These are phyloP conservation scores for Diospyros kaki DNA, from an alignment of 148 eudicot genomes.

Conservation along the genomic window DNA sequence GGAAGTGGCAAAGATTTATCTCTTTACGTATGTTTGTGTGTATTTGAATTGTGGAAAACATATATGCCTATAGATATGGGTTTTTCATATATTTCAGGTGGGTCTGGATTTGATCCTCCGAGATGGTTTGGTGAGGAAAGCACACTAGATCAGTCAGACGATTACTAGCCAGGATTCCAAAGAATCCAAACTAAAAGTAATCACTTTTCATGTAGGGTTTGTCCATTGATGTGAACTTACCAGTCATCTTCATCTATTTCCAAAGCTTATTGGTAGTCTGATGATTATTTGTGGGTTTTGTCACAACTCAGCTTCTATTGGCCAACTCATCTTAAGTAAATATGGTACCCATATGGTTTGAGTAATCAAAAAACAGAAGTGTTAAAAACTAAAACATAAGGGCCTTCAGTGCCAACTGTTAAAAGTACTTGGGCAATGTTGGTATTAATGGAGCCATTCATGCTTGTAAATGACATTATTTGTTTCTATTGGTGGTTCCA, in stretches of 20 bases:
- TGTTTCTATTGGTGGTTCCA: background rate
- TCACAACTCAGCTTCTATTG: background rate
- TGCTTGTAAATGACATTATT: background rate
- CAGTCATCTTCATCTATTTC: background rate
- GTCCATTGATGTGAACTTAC: background rate
- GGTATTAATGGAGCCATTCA: background rate
- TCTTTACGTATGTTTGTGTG: background rate
- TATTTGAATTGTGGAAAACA: background rate
- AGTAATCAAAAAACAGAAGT: background rate
- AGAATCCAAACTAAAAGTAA: background rate
- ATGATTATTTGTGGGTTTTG: background rate
- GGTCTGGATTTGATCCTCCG: conserved; percentile 63
- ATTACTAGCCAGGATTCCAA: background rate
- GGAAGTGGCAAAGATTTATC: background rate
- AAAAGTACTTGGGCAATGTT: background rate
- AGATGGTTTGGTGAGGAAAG: conserved; percentile 50
- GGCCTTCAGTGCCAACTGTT: background rate
- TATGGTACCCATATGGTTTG: background rate
- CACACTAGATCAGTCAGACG: conserved; percentile 22
- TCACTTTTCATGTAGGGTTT: background rate
- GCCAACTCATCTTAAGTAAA: background rate
- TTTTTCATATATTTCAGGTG: conserved; percentile 29
- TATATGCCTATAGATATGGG: background rate
- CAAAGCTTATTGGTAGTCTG: background rate
- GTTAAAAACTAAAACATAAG: background rate